A percentile compares a stretch with the other conserved stretches of the same genome.
Conservation (phyloP, 2,329 filamentous ascomycete genomes). For the Penicillium nordicum region DNA sequence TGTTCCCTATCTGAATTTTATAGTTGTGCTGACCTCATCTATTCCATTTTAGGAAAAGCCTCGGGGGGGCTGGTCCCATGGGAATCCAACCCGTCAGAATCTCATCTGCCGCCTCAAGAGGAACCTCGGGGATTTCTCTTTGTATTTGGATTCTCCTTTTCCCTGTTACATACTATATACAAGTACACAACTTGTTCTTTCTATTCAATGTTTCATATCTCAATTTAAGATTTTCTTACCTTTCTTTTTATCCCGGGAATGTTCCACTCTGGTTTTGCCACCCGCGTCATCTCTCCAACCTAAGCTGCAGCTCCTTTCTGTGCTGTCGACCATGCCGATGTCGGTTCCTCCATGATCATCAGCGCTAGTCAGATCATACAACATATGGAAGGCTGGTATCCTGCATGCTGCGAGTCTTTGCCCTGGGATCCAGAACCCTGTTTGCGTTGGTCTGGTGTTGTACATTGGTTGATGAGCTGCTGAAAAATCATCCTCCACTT, state of each 20-base stretch:
- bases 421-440: neutral
- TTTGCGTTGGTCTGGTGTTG: neutral
- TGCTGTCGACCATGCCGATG: slow-evolving; percentile 14
- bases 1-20: neutral
- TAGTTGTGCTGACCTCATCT: slow-evolving; percentile 6
- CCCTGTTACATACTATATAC: neutral
- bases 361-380: slow-evolving; percentile 7
- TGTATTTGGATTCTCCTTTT: neutral
- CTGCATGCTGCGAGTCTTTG: neutral
- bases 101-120: neutral
- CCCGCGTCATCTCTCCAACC: slow-evolving; percentile 18
- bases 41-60: neutral
- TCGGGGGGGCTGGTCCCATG: neutral
- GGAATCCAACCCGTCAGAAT: neutral
- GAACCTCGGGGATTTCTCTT: neutral
- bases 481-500: neutral
- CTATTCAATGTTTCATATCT: neutral
- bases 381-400: slow-evolving; percentile 2
- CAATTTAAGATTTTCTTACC: neutral
- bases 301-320: slow-evolving; percentile 12
- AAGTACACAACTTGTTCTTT: neutral
- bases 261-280: slow-evolving; percentile 21
- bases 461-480: slow-evolving; percentile 6
- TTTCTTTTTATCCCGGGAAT: slow-evolving; percentile 1
- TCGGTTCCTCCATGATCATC: slow-evolving; percentile 5